Conservation (phyloP, 768 basidiomycete species). For the Collybia sordida region DNA sequence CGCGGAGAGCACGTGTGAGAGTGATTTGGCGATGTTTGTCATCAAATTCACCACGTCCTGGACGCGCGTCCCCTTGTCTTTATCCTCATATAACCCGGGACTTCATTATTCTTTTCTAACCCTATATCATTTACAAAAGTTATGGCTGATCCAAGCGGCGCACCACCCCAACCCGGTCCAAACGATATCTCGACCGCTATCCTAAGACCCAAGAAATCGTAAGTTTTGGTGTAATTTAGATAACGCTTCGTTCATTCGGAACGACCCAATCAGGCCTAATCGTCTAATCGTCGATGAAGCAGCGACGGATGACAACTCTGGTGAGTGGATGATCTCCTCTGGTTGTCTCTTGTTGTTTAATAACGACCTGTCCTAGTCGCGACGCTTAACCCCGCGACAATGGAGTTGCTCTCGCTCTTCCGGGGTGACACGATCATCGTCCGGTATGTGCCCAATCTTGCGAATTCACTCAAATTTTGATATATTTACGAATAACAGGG, state of each 20-base stretch:
- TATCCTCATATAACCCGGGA: constrained; percentile 23
- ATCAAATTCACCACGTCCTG: constrained; percentile 13
- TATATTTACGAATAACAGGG: constrained; percentile 43
- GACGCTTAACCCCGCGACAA: constrained; percentile 92
- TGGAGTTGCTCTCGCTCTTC: constrained; percentile 93
- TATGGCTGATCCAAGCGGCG: constrained; percentile 84
- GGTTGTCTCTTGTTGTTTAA: not conserved
- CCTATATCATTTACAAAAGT: constrained; percentile 16
- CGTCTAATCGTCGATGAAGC: constrained; percentile 97
- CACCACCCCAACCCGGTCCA: constrained; percentile 77
- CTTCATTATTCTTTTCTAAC: constrained; percentile 19
- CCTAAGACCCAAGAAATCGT: constrained; percentile 97
- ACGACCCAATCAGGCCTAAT: constrained; percentile 68
- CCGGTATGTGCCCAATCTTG: constrained; percentile 49
- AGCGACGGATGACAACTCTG: constrained; percentile 93
- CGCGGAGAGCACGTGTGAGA: constrained; percentile 13
- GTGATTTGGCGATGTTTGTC: constrained; percentile 20
- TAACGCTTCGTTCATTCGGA: constrained; percentile 16
- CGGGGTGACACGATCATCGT: constrained; percentile 96
- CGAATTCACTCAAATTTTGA: not conserved
- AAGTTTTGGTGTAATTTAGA: constrained; percentile 30
- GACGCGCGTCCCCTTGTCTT: constrained; percentile 39
- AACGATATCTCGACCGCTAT: constrained; percentile 95
- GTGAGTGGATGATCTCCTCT: constrained; percentile 35
- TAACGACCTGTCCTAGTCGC: constrained; percentile 59